These are phyloP conservation scores for Kodamaea suecica DNA, from an alignment of 1,139 yeast species.

Conservation along the genomic window DNA sequence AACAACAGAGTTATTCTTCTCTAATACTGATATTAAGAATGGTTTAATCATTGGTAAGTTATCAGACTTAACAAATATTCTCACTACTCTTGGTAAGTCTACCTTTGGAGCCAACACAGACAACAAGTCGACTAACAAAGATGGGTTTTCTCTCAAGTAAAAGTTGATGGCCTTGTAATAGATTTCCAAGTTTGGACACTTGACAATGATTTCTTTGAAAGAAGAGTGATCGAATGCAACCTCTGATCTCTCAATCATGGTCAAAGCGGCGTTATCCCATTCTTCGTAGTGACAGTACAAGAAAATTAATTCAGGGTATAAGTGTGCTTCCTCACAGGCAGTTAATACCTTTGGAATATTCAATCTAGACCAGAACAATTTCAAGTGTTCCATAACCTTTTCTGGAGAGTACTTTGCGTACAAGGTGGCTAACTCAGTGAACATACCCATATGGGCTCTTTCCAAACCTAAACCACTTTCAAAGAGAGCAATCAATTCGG, in stretches of 20 bases:
- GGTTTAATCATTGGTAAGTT: constrained; percentile 95
- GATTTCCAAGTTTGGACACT: constrained; percentile 93
- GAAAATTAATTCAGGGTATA: constrained; percentile 96
- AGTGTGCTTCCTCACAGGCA: constrained; percentile 90
- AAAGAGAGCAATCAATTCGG: constrained; percentile 84
- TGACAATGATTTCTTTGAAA: constrained; percentile 90
- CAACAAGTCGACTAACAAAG: constrained; percentile 80
- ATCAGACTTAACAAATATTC: constrained; percentile 92
- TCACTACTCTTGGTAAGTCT: constrained; percentile 92
- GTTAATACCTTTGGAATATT: constrained; percentile 96
- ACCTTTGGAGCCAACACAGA: constrained; percentile 85
- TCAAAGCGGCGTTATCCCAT: constrained; percentile 97
- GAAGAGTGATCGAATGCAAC: constrained; percentile 91
- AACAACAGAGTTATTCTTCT: constrained; percentile 85
- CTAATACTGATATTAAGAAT: constrained; percentile 86
- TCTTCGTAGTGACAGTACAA: constrained; percentile 97
- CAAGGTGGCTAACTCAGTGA: constrained; percentile 88
- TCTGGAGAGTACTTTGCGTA: constrained; percentile 90
- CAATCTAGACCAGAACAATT: constrained; percentile 96
- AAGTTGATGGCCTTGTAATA: constrained; percentile 96
- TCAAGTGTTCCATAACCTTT: constrained; percentile 93
- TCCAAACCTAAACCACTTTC: constrained; percentile 96
- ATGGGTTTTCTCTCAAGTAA: constrained; percentile 89
- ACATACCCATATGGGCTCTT: constrained; percentile 99
- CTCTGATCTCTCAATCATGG: constrained; percentile 95